These are phyloP conservation scores for Colletotrichum eleusines DNA, from an alignment of 2,329 filamentous ascomycete species.

Conservation along the genomic window DNA sequence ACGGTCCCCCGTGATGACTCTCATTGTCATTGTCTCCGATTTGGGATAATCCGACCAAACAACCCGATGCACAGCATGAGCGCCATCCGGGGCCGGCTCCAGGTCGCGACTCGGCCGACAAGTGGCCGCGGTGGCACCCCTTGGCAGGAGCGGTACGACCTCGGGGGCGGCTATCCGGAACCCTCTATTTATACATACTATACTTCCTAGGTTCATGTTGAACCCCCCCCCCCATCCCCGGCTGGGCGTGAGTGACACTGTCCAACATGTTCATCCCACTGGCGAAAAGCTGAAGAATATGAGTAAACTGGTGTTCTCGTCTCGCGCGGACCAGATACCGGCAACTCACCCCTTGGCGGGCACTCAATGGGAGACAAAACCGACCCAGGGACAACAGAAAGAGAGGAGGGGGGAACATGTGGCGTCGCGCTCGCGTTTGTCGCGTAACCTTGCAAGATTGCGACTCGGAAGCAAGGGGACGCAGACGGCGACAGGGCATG, in stretches of 20 bases:
- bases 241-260: not conserved
- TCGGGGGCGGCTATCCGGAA: slow-evolving; percentile 2
- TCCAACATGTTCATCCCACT: not conserved
- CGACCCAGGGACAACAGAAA: not conserved
- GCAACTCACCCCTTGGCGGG: not conserved
- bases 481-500: slow-evolving; percentile 5
- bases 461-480: not conserved
- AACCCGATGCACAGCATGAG: too few relatives aligned
- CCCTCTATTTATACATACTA: too few relatives aligned
- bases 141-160: slow-evolving; percentile 34
- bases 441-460: slow-evolving; percentile 1
- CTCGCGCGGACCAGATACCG: not conserved
- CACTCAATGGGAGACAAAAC: not conserved
- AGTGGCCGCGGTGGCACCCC: slow-evolving; percentile 53
- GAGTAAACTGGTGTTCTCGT: not conserved
- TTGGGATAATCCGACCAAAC: not conserved
- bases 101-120: slow-evolving; percentile 46
- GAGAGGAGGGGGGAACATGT: not conserved
- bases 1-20: not conserved
- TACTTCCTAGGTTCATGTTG: not conserved
- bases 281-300: not conserved
- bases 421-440: slow-evolving; percentile 15
- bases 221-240: too few relatives aligned
- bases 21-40: not conserved
- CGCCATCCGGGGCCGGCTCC: too few relatives aligned